Evolutionary conservation across 1,284 basidiomycete species (phyloP), one percentile per base, ranked within the genome.

Genomic region (Marasmius fiardii): DNA sequence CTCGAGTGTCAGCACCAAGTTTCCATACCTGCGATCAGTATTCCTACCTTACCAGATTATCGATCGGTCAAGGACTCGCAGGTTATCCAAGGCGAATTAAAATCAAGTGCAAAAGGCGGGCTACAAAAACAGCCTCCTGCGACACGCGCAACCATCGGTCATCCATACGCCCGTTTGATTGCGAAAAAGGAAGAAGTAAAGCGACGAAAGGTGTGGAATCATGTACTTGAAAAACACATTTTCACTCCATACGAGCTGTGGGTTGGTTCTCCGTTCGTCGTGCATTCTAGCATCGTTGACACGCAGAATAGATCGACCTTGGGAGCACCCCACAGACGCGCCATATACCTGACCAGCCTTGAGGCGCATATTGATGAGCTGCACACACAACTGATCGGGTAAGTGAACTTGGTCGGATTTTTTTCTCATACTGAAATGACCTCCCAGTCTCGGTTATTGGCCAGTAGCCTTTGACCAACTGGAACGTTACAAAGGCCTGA

Each of bases 131-230:
- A 14, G 28, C 31, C 5, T 31, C n/a, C 5, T 16, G 6, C 24
- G 10, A 12, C 26, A 21, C 20, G 26, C 14, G 63, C 74, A 50
- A 68, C 72, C 51, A 75, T 86, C 55, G 69, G 76, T 0, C 85
- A 88, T 58, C 87, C 86, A 0, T 88, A 87, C 59, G 80, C 83
- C 4, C 80, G 84, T 53, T 72, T 86, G 3, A 77, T 80, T 58
- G 81, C 80, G 11, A 85, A 83, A 64, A 83, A 82, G 59, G 79
- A 83, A 44, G 78, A 79, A 49, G 75, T 78, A 2, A 85, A 88
- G 65, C 79, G 84, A 2, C 77, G 87, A 18, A 85, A 83, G 63
- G 83, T 86, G 21, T 90, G 87, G 87, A 86, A 84, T 51, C 87
- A 88, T 60, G 79, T 81, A 1, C 77, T 88, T 56, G 88, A 90